Base-by-base conservation (phyloP, 2,329 filamentous ascomycete species). In the Neonectria magnoliae region DNA sequence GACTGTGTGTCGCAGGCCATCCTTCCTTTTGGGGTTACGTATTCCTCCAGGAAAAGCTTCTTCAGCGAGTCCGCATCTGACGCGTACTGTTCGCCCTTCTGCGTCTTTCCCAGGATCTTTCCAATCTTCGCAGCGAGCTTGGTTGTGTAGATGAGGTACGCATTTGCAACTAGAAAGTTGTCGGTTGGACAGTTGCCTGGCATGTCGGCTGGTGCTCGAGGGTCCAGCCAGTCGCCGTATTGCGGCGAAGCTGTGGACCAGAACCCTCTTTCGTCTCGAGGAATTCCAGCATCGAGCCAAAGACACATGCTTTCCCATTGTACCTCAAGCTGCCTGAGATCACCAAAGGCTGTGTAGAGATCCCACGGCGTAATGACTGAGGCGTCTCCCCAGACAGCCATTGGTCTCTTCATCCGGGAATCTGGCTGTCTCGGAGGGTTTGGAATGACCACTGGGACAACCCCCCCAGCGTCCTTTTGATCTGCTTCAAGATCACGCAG, bases 211-310 rank as follows among this genome's bases (percentile, higher is more conserved):
- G 63, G 59, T 9, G 63, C 47, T 7, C 60, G 50, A 27, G 63
- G 63, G 29, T 66, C 63, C 8, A 66, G 50, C 63, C 63, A 66
- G 36, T 66, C 63, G 10, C 63, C 63, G n/a, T 50, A 62, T 25
- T 62, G 60, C 16, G 55, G 55, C 3, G 44, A 36, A 5, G 38
- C 25, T 4, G 55, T 62, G n/a, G 55, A 51, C 16, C 48, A 62
- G 11, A 62, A 44, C 3, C 60, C 60, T 3, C 25, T 38, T 10
- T 38, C 11, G 14, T 65, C 63, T 22, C 63, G 63, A 31, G 59
- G 59, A 2, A 65, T 20, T 2, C 60, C 59, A 2, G 31, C 22
- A 27, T 66, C 60, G 4, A 66, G 64, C 64, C 60, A 66, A 13
- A 56, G 42, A 9, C 38, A 36, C 18, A 57, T 63, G 38, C 57